A percentile compares a stretch with the other conserved stretches of the same genome.
Evolutionary conservation across 257 asterid species (phyloP).

Genomic region (Primulina tabacum): DNA sequence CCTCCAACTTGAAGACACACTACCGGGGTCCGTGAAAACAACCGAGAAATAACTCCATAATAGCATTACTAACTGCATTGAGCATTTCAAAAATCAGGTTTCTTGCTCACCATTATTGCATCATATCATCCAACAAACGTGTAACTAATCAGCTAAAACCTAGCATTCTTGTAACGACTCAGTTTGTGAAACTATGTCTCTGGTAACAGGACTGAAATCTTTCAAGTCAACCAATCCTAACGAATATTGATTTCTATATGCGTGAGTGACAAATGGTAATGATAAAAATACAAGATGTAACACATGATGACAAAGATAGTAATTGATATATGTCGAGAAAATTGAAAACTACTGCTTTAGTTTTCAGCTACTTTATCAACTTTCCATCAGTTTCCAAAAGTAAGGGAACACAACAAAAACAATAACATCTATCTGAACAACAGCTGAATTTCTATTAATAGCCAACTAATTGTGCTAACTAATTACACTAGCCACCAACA

Average conservation of each 20-base stretch:
- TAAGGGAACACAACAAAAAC: background rate
- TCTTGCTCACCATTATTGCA: background rate
- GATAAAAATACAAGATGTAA: background rate
- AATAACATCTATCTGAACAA: background rate
- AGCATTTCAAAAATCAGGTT: slow-evolving; percentile 2
- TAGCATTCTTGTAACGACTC: background rate
- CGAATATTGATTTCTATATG: slow-evolving; percentile 1
- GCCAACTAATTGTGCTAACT: background rate
- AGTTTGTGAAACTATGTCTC: slow-evolving; percentile 2
- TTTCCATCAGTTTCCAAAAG: background rate
- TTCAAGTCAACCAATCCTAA: background rate
- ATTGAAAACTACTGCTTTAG: background rate
- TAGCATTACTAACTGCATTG: slow-evolving; percentile 60
- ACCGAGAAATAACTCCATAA: slow-evolving; percentile 73
- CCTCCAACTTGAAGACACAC: slow-evolving; percentile 62
- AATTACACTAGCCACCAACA: background rate
- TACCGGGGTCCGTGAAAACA: slow-evolving; percentile 65
- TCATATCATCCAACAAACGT: slow-evolving; percentile 4
- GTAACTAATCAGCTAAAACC: background rate
- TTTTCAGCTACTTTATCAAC: background rate
- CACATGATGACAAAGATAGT: background rate
- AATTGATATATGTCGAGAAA: background rate
- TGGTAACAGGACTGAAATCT: background rate
- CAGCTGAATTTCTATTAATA: slow-evolving; percentile 11
- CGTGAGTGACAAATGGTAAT: background rate